Evolutionary conservation across 345 rosid species (phyloP), one percentile per base, ranked within the genome.

Genomic region (Lumnitzera racemosa): DNA sequence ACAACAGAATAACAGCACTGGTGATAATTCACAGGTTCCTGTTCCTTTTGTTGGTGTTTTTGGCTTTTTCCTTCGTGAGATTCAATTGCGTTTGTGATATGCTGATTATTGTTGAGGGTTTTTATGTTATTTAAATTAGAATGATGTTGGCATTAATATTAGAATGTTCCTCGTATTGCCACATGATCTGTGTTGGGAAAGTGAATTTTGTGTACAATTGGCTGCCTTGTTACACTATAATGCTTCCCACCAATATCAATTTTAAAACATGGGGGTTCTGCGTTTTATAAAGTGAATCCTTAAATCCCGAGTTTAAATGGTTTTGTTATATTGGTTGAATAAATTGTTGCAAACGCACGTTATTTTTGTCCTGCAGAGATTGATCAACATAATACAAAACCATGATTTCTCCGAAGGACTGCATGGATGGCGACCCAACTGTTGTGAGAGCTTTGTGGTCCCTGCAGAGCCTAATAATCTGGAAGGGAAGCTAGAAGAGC

Each of bases 381-480:
- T 36, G 43, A 54, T 61, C 58, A 84, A 80, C 70, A 80, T 94
- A 72, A 48, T 90, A 43, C 55, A 56, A 41, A 94, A 94, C 74
- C 78, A 83, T 59, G 89, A 94, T 63, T 94, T 94, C 80, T 90
- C 96, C 51, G 63, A 57, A 55, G 99, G 89, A 53, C 59, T 94
- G 71, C 58, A 59, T 14, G 71, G 81, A 46, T 94, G 99, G 99
- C 84, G 74, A 53, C 65, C 87, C 66, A 88, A 90, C 74, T 66
- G 78, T 68, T 94, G 99, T 58, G 77, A 79, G 53, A 79, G 86
- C 55, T 88, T 74, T 69, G 85, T 86, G 62, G 85, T 70, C 71
- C 68, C 81, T 15, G 72, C 75, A 55, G 76, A 72, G 13, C 67
- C 70, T 2, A 62, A 69, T 59, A 59, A 60, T 63, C 68, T 67